Base-by-base conservation (phyloP, 2,329 filamentous ascomycete genomes). In the Rachicladosporium sp. region DNA sequence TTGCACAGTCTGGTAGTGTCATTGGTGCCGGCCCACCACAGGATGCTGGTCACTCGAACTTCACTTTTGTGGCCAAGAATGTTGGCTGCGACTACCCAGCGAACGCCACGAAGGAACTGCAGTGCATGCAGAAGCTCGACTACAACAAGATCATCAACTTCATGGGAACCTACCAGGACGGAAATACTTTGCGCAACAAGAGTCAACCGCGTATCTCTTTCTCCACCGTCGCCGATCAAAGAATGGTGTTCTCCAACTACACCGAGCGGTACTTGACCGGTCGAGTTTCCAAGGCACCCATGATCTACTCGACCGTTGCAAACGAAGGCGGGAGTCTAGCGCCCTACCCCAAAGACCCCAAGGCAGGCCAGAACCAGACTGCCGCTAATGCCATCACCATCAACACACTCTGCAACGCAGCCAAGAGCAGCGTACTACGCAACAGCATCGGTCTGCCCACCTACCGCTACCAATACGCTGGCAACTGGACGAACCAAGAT, bases 281-380 rank as follows among this genome's bases (percentile, higher is more conserved):
- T 5, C 42, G 46, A 12, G 69, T 68, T 45, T 59, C 59, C 11
- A 61, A 54, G 12, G 44, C 54, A 13, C 68, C 69, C 0, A 53
- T 66, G 1, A 43, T 71, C 0, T 47, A 63, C 4, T 66, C 64
- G 10, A 64, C 51, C 4, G 56, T 51, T 6, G 41, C 48, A 3
- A 50, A 59, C 29, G 61, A 64, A 48, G 58, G 55, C 32, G 46
- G 35, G 4, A 45, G 51, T 7, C 56, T 63, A 23, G 45, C 40
- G 2, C 47, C 56, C 0, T 63, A 58, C 44, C 51, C 41, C 5
- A 21, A 37, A 8, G 23, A 27, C 23, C 35, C 12, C 9, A 19
- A 7, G 15, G 9, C 39, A 23, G 50, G 57, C 8, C 29, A 43
- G 34, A 11, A 35, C 43, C 35, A 29, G 34, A 35, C 39, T 2